Conservation (phyloP, 345 rosid species). For the Physaria fendleri region DNA sequence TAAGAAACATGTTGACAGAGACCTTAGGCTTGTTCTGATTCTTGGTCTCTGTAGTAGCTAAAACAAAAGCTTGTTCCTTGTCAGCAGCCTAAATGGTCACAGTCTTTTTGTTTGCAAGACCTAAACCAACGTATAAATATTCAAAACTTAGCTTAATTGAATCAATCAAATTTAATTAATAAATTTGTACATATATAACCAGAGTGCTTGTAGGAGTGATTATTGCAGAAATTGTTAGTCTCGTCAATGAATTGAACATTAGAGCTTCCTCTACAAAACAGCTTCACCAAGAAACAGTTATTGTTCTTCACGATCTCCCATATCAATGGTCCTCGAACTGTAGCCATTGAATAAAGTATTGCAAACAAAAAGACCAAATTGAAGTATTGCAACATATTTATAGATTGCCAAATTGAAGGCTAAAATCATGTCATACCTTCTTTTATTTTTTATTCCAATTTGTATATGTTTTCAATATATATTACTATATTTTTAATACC, state of each 20-base stretch:
- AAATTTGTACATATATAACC: conserved; percentile 33
- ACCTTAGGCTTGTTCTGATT: conserved; percentile 69
- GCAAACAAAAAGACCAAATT: too few relatives aligned
- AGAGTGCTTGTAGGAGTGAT: conserved; percentile 74
- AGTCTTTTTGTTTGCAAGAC: conserved; percentile 78
- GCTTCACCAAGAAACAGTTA: conserved; percentile 67
- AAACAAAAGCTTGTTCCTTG: conserved; percentile 58
- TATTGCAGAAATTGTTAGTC: conserved; percentile 63
- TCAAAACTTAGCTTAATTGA: background rate
- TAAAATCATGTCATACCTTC: too few relatives aligned
- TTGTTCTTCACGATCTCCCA: conserved; percentile 82
- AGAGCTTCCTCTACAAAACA: conserved; percentile 64
- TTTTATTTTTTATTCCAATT: too few relatives aligned
- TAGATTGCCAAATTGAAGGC: too few relatives aligned
- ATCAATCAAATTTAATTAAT: background rate
- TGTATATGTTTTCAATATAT: too few relatives aligned
- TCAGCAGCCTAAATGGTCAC: conserved; percentile 64
- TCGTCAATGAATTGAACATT: conserved; percentile 64
- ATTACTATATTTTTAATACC: too few relatives aligned
- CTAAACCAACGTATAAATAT: conserved; percentile 19
- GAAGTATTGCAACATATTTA: too few relatives aligned
- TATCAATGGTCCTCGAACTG: conserved; percentile 64
- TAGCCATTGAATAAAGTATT: too few relatives aligned
- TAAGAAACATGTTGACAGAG: conserved; percentile 60
- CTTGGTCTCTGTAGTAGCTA: conserved; percentile 77